phyloP scores from a whole-genome alignment of 2,329 filamentous ascomycete species.

The Fusarium kyushuense region DNA sequence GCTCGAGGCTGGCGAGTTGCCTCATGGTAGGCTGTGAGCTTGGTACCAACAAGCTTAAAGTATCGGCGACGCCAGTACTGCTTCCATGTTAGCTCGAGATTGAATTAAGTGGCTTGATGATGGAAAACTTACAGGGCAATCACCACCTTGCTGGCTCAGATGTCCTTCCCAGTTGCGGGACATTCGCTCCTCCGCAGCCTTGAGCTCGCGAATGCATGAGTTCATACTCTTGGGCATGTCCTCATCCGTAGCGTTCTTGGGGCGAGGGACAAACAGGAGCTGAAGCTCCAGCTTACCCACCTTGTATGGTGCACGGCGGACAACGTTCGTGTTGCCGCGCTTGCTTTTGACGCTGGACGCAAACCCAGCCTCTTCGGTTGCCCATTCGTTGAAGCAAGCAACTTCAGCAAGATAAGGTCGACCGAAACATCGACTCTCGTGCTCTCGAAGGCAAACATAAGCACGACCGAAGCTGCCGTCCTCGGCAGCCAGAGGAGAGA shows the following conservation, averaged over 20 bases:
- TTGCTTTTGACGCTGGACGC: constrained; percentile 95
- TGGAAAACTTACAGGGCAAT: constrained; percentile 84
- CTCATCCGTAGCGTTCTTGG: constrained; percentile 86
- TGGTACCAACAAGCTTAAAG: constrained; percentile 92
- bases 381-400: constrained; percentile 99
- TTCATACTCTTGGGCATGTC: constrained; percentile 99
- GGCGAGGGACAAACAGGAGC: constrained; percentile 92
- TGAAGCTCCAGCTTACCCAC: constrained; percentile 95
- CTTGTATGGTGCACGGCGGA: constrained; percentile 93
- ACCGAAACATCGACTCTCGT: constrained; percentile 89
- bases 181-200: constrained; percentile 85
- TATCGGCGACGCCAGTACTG: constrained; percentile 98
- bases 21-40: constrained; percentile 96
- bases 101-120: too few species aligned
- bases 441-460: constrained; percentile 93
- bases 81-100: constrained; percentile 54
- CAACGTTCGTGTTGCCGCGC: constrained; percentile 75
- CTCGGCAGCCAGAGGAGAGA: constrained; percentile 86
- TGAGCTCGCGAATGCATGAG: constrained; percentile 91
- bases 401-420: constrained; percentile 89
- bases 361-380: constrained; percentile 82
- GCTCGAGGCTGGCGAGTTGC: constrained; percentile 93
- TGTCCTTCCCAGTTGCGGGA: constrained; percentile 86
- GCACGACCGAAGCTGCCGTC: constrained; percentile 95
- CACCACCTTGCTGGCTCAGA: constrained; percentile 95